phyloP scores from a whole-genome alignment of 2,329 filamentous ascomycete species.

The Sporothrix pseudoabietina region DNA sequence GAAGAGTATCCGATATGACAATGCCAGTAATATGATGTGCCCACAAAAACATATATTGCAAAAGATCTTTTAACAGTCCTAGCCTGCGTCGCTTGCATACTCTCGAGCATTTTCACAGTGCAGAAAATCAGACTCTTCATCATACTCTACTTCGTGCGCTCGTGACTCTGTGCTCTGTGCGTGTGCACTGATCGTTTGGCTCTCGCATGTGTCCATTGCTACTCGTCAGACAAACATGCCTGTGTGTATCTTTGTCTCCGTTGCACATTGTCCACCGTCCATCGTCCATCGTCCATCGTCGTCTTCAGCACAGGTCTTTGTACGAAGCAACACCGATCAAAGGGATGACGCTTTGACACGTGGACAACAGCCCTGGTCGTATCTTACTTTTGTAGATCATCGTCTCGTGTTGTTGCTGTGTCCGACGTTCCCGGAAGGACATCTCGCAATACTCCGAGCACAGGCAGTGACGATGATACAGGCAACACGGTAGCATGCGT shows the following conservation, averaged over 20 bases:
- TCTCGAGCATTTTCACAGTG: conserved; percentile 2
- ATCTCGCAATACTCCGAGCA: neutral
- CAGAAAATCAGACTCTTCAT: neutral
- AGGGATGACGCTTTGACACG: conserved; percentile 10
- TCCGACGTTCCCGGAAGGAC: neutral
- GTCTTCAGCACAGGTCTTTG: neutral
- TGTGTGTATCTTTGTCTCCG: neutral
- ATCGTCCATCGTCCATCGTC: neutral
- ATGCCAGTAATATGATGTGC: neutral
- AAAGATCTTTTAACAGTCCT: neutral
- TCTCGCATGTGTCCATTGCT: neutral
- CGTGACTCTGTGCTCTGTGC: neutral
- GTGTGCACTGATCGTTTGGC: conserved; percentile 1
- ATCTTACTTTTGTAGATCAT: neutral
- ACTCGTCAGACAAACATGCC: neutral
- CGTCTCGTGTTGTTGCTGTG: neutral
- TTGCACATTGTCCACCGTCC: neutral
- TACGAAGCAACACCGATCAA: neutral
- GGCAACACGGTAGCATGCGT: neutral
- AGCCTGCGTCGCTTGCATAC: neutral
- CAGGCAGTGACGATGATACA: conserved; percentile 3
- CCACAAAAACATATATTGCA: neutral
- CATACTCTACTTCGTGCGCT: neutral
- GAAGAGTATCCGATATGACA: neutral
- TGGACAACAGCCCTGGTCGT: neutral